These are phyloP conservation scores for Hypsizygus marmoreus DNA, from an alignment of 768 basidiomycete genomes.

Conservation along the genomic window DNA sequence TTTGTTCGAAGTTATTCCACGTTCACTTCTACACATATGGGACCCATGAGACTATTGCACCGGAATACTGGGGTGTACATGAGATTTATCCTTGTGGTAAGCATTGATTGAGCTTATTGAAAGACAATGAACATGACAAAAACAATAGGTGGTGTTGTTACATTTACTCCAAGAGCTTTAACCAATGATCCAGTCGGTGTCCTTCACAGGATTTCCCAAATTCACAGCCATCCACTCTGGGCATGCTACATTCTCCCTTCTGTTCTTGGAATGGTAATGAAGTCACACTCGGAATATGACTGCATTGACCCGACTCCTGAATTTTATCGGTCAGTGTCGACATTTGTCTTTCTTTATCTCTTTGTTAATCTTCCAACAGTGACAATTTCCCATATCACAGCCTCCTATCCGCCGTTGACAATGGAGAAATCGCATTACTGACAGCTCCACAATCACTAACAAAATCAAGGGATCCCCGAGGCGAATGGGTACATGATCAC, in stretches of 20 bases:
- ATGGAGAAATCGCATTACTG: constrained; percentile 57
- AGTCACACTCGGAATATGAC: constrained; percentile 34
- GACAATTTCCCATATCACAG: constrained; percentile 39
- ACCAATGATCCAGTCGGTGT: constrained; percentile 52
- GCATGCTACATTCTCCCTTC: constrained; percentile 65
- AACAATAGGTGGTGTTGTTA: constrained; percentile 69
- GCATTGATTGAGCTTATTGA: constrained; percentile 17
- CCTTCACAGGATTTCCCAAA: constrained; percentile 47
- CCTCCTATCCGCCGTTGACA: constrained; percentile 51
- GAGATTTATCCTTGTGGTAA: constrained; percentile 72
- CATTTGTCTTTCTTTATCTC: not conserved
- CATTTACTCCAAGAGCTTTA: constrained; percentile 69
- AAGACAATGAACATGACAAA: not conserved
- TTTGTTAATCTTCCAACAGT: constrained; percentile 25
- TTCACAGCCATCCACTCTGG: constrained; percentile 69
- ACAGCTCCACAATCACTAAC: constrained; percentile 42
- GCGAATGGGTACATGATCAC: constrained; percentile 43
- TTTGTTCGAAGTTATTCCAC: constrained; percentile 44
- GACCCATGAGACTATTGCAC: constrained; percentile 52
- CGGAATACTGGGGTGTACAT: constrained; percentile 57
- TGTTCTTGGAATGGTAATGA: constrained; percentile 60
- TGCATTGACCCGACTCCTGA: constrained; percentile 40
- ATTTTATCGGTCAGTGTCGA: constrained; percentile 39
- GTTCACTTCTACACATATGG: constrained; percentile 72
- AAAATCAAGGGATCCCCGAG: constrained; percentile 16